Base-by-base conservation (phyloP, 352 stramenopile species). In the Globisporangium polare region DNA sequence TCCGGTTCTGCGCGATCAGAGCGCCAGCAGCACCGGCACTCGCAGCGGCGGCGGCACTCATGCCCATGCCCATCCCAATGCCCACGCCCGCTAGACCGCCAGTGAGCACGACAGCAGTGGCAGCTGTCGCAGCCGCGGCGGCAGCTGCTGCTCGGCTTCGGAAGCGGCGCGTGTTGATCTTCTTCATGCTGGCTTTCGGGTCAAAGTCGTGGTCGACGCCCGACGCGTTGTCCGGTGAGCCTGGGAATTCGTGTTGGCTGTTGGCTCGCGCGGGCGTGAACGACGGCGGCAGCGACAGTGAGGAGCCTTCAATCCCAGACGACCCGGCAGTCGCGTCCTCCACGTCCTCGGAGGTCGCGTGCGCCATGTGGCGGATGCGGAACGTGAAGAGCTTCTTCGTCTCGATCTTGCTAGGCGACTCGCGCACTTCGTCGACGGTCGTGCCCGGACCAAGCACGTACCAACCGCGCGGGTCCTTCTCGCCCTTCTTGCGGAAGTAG, bases 311-410 rank as follows among this genome's bases (percentile, higher is more conserved):
- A 10, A 54, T 61, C 2, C 56, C 42, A 3, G 74, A 20, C n/a
- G 69, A 15, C 9, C 33, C 29, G 61, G 69, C 31, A 58, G 39
- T 20, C 53, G 35, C 58, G 37, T 65, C 58, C 4, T 60, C 0
- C 63, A 66, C 41, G 71, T 81, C 56, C 62, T 39, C 12, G 70
- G 47, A 58, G 26, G 58, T 53, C 15, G 50, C 74, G 54, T 91
- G 69, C 31, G 77, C 81, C 57, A 86, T 67, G 47, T 92, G 81
- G 5, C 81, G 73, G 57, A 94, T 86, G 15, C 86, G 63, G 66
- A 95, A 93, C 12, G 83, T 95, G 62, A 92, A 95, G 10, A 95
- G 75, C 55, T 75, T 80, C 58, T 95, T 95, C 57, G 82, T 91
- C 72, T 95, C 86, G 52, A 95, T 95, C 58, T 93, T 90, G 67